Percentiles rank a stretch among this genome's conserved stretches.
Evolutionary conservation across 176 grass and related monocot genomes (phyloP).

Genomic region (Thinopyrum elongatum): DNA sequence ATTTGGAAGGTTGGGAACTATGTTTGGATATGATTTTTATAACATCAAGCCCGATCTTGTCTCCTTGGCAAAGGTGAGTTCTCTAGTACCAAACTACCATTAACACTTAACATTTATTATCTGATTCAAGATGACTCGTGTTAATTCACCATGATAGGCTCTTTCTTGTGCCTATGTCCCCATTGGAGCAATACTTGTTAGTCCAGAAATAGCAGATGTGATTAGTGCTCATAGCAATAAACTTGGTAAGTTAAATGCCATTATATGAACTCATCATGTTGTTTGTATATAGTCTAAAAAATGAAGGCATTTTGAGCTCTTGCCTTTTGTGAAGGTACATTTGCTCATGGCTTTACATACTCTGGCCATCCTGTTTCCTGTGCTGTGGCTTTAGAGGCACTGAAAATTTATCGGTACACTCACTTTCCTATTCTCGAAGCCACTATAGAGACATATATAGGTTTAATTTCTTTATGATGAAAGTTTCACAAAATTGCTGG

Average conservation of each 20-base stretch:
- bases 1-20: slow-evolving; percentile 92
- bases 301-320: too few species aligned
- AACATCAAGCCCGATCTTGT: slow-evolving; percentile 89
- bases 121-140: neutral
- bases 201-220: slow-evolving; percentile 84
- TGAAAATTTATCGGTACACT: slow-evolving; percentile 74
- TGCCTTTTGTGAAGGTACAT: slow-evolving; percentile 44
- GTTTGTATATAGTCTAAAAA: too few species aligned
- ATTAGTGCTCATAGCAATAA: slow-evolving; percentile 95
- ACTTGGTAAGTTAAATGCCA: slow-evolving; percentile 49
- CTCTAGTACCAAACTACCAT: neutral
- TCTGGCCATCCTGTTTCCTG: slow-evolving; percentile 87
- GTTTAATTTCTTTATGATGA: too few species aligned
- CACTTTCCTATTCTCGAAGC: neutral
- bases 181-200: slow-evolving; percentile 83
- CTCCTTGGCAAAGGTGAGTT: slow-evolving; percentile 72
- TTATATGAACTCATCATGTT: neutral
- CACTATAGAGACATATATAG: too few species aligned
- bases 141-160: slow-evolving; percentile 50
- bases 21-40: slow-evolving; percentile 92
- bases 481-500: slow-evolving; percentile 12
- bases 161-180: slow-evolving; percentile 93
- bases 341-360: slow-evolving; percentile 96
- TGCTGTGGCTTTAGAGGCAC: slow-evolving; percentile 81
- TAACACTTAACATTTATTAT: neutral